Percentiles rank a stretch among this genome's conserved stretches.
phyloP scores from a whole-genome alignment of 2,329 filamentous ascomycete species.

The Endoconidiophora polonica region DNA sequence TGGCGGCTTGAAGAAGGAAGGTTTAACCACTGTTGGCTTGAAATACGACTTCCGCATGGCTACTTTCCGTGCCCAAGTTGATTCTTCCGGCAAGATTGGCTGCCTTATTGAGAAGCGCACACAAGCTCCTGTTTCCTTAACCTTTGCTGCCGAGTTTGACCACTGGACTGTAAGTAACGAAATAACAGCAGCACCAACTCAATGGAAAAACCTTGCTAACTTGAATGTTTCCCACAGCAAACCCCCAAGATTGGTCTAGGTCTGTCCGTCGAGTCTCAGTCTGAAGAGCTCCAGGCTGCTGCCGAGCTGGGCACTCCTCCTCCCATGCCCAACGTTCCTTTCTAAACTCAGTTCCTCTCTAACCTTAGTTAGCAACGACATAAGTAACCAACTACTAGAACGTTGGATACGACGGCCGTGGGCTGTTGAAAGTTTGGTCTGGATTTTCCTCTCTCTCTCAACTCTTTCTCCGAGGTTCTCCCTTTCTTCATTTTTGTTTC shows the following conservation, averaged over 20 bases:
- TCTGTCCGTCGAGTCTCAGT: conserved; percentile 74
- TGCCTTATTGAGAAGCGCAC: conserved; percentile 92
- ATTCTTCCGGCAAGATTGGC: conserved; percentile 85
- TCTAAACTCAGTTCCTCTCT: conserved; percentile 28
- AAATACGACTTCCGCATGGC: conserved; percentile 98
- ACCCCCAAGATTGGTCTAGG: conserved; percentile 87
- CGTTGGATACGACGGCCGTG: too few species aligned
- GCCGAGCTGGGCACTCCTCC: conserved; percentile 45
- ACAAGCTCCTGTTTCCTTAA: conserved; percentile 79
- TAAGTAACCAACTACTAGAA: too few species aligned
- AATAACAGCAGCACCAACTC: background rate
- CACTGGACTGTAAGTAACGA: conserved; percentile 64
- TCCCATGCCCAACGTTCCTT: conserved; percentile 44
- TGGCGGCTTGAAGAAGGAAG: conserved; percentile 69
- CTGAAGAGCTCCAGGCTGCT: conserved; percentile 76
- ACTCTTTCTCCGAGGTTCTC: background rate
- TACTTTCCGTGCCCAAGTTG: conserved; percentile 88
- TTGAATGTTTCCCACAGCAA: conserved; percentile 42
- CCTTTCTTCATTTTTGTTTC: background rate
- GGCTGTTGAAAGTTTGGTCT: background rate
- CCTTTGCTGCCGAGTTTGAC: conserved; percentile 92
- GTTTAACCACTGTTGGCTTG: conserved; percentile 75
- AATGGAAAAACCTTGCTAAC: conserved; percentile 15
- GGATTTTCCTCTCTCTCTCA: background rate
- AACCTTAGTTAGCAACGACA: too few species aligned